Evolutionary conservation across 2,329 filamentous ascomycete species (phyloP).

Genomic region (Huntiella abstrusa): DNA sequence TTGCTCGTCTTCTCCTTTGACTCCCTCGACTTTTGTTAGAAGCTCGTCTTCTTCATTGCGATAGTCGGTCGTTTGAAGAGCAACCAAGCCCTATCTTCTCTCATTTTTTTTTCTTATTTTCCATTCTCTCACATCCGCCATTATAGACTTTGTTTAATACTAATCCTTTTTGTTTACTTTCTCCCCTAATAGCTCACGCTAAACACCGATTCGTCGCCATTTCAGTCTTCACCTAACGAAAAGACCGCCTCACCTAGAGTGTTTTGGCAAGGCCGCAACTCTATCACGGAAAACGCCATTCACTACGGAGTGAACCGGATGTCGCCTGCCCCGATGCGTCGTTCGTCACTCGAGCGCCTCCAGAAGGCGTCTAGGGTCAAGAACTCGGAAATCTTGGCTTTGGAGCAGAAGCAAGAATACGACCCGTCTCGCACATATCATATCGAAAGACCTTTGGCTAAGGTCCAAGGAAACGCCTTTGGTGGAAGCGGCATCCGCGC

Average conservation of each 20-base stretch:
- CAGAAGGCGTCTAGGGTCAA: conserved; percentile 90
- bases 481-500: conserved; percentile 35
- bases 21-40: too few relatives aligned
- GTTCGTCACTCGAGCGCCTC: conserved; percentile 85
- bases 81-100: too few relatives aligned
- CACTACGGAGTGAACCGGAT: conserved; percentile 34
- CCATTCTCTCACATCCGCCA: too few relatives aligned
- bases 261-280: conserved; percentile 75
- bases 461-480: conserved; percentile 55
- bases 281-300: conserved; percentile 53
- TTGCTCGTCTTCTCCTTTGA: too few relatives aligned
- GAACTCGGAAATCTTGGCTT: conserved; percentile 93
- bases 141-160: too few relatives aligned
- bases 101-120: too few relatives aligned
- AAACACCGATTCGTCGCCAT: conserved; percentile 60
- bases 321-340: conserved; percentile 54
- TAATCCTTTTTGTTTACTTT: too few relatives aligned
- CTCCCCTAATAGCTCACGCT: conserved; percentile 38
- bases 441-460: conserved; percentile 65
- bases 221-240: conserved; percentile 65
- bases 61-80: too few relatives aligned
- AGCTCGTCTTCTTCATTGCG: too few relatives aligned
- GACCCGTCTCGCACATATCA: conserved; percentile 54
- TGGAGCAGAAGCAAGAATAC: conserved; percentile 84
- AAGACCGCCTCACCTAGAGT: conserved; percentile 37